Evolutionary conservation across 192 early-diverging fungal species (phyloP).

Genomic region (Kickxella alabastrina): DNA sequence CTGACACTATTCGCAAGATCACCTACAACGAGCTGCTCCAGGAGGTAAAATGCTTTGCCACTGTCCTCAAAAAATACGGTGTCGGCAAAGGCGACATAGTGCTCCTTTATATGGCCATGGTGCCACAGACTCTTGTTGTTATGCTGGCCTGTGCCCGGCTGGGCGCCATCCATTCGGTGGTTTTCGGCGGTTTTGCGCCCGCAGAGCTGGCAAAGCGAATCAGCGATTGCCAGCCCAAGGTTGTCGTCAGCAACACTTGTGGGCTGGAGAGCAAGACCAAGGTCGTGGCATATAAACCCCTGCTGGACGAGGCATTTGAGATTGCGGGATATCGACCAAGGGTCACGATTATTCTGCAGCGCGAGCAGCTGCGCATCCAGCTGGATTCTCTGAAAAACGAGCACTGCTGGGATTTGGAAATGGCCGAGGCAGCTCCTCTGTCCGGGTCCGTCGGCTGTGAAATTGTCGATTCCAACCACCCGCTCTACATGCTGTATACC

Average conservation of each 20-base stretch:
- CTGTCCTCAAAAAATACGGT: slow-evolving; percentile 58
- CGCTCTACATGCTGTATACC: slow-evolving; percentile 81
- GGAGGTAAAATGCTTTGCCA: slow-evolving; percentile 64
- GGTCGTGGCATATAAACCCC: slow-evolving; percentile 71
- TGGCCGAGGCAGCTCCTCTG: slow-evolving; percentile 43
- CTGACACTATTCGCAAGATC: slow-evolving; percentile 50
- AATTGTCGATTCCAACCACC: slow-evolving; percentile 61
- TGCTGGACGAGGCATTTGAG: slow-evolving; percentile 69
- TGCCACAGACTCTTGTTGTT: slow-evolving; percentile 72
- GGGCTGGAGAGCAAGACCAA: slow-evolving; percentile 71
- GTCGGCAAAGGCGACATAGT: slow-evolving; percentile 70
- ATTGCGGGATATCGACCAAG: slow-evolving; percentile 47
- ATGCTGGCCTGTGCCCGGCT: slow-evolving; percentile 84
- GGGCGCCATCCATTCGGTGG: slow-evolving; percentile 79
- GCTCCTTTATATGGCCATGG: slow-evolving; percentile 82
- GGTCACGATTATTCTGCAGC: slow-evolving; percentile 64
- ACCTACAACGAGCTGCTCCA: slow-evolving; percentile 68
- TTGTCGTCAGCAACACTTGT: slow-evolving; percentile 72
- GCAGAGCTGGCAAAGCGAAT: slow-evolving; percentile 80
- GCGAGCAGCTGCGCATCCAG: slow-evolving; percentile 52
- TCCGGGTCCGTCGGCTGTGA: slow-evolving; percentile 54
- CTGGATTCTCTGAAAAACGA: slow-evolving; percentile 45
- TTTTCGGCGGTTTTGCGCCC: slow-evolving; percentile 79
- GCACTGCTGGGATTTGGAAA: slow-evolving; percentile 54
- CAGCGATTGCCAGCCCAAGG: slow-evolving; percentile 68